Evolutionary conservation across 805 yeast genomes (phyloP).

Genomic region (Cyberlindnera americana): DNA sequence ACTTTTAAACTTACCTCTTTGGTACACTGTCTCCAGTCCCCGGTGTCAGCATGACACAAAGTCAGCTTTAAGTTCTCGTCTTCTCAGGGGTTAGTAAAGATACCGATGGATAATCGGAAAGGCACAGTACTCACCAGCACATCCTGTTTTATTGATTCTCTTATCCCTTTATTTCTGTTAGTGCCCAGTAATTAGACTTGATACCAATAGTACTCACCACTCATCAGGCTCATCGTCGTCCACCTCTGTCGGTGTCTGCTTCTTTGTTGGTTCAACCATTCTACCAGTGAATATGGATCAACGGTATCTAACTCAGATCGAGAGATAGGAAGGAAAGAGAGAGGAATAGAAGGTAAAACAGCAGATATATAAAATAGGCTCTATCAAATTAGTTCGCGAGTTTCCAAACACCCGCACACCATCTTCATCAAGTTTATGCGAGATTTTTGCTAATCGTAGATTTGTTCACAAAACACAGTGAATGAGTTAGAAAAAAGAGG

Average conservation of each 20-base stretch:
- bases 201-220: conserved; percentile 48
- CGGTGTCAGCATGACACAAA: conserved; percentile 75
- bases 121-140: conserved; percentile 43
- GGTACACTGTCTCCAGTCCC: conserved; percentile 75
- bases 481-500: neutral
- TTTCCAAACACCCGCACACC: neutral
- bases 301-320: no score
- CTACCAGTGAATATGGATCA: neutral
- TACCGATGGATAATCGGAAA: no score
- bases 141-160: conserved; percentile 72
- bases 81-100: no score
- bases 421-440: no score
- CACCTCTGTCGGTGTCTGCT: conserved; percentile 14
- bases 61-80: conserved; percentile 69
- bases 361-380: no score
- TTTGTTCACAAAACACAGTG: neutral
- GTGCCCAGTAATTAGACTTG: neutral
- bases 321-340: no score
- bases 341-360: no score
- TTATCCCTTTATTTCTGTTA: conserved; percentile 46
- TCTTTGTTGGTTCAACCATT: conserved; percentile 14
- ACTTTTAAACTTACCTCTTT: conserved; percentile 49
- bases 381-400: neutral
- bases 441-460: no score
- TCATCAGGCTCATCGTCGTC: conserved; percentile 67